These are phyloP conservation scores for Kwoniella bestiolae DNA, from an alignment of 768 basidiomycete genomes.

Conservation along the genomic window DNA sequence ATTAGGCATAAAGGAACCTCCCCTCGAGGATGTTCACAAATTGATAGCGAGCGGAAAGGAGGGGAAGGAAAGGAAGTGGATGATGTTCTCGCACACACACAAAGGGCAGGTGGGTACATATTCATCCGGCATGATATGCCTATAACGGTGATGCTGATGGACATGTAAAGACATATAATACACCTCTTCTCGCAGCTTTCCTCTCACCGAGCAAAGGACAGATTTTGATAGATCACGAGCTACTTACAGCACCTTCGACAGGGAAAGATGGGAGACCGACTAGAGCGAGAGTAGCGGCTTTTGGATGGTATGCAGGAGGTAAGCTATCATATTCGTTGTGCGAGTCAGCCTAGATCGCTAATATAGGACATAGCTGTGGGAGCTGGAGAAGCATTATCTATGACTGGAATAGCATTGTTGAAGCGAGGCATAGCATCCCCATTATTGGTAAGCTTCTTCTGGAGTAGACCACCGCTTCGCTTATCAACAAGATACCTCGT, in stretches of 20 bases:
- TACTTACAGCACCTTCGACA: slow-evolving; percentile 65
- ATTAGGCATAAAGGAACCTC: slow-evolving; percentile 87
- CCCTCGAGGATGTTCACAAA: slow-evolving; percentile 64
- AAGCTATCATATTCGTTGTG: slow-evolving; percentile 38
- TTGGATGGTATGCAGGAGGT: slow-evolving; percentile 94
- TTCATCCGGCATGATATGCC: not conserved
- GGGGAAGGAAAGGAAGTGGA: slow-evolving; percentile 67
- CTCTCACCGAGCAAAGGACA: slow-evolving; percentile 31
- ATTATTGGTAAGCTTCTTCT: slow-evolving; percentile 67
- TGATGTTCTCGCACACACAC: slow-evolving; percentile 91
- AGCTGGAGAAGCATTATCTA: slow-evolving; percentile 75
- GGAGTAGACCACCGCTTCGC: no score
- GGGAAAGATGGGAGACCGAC: slow-evolving; percentile 61
- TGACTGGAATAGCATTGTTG: slow-evolving; percentile 78
- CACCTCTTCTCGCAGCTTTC: slow-evolving; percentile 67
- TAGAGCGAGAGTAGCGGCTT: slow-evolving; percentile 72
- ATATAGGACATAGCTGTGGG: slow-evolving; percentile 68
- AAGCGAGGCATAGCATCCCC: slow-evolving; percentile 79
- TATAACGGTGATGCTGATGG: not conserved
- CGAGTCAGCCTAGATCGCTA: not conserved
- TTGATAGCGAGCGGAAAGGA: slow-evolving; percentile 59
- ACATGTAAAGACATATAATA: slow-evolving; percentile 73
- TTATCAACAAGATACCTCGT: not conserved
- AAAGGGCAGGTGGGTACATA: slow-evolving; percentile 61
- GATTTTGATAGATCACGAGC: slow-evolving; percentile 80